Evolutionary conservation across 2,329 filamentous ascomycete species (phyloP), one percentile per base, ranked within the genome.

Genomic region (Talaromyces sp.): DNA sequence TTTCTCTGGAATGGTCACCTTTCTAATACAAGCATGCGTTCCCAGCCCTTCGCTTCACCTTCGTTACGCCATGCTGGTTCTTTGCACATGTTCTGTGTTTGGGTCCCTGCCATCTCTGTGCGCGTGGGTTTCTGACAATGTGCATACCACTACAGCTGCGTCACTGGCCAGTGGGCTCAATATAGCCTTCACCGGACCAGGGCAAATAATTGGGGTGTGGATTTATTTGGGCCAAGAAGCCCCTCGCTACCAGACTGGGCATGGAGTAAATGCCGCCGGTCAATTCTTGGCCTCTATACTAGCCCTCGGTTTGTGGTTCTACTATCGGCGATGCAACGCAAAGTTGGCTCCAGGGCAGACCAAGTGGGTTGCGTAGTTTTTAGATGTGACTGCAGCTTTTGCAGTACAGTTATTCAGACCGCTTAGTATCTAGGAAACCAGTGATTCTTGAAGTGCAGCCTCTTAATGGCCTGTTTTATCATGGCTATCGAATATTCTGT

Each of bases 191-290:
- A 88, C 87, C 27, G 90, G 90, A 58, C 69, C 90, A n/a, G 88
- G 88, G 1, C 88, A 88, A 0, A 71, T 90, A 29, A 80, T 88
- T 61, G 81, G 83, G 1, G 87, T 85, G 0, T 89, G 86, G 86
- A 81, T 79, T 1, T 89, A 87, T 73, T 66, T 89, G 19, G 81
- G 82, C 0, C 83, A 75, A 64, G 88, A 90, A 67, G 82, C 67
- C 0, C 88, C 88, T 0, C 72, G 90, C 61, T 91, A 85, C 67
- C 84, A 78, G 62, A 89, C 90, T 58, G 88, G 88, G 1, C 90
- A 90, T 67, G 87, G 88, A 0, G 70, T 91, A 35, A 91, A 91
- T 68, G 68, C 90, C 12, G 27, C 52, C 5, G n/a, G 52, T n/a
- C 52, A 31, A 6, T 54, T 29, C 11, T 29, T 54, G 27, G 52